Base-by-base conservation (phyloP, 495 filamentous ascomycete genomes). In the Annulohypoxylon bovei region DNA sequence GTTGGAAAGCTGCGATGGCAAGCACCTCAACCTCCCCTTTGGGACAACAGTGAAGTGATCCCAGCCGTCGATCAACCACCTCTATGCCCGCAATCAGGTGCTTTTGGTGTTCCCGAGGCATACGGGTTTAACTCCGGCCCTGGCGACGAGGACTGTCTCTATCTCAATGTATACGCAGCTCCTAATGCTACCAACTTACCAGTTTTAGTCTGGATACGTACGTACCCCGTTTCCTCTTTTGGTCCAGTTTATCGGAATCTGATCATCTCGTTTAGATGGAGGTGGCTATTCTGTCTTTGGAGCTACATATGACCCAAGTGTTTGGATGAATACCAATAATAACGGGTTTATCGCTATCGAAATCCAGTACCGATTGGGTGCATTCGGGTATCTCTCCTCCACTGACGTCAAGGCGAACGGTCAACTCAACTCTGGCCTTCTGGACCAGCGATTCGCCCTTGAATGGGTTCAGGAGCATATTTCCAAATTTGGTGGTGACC, bases 381-480 rank as follows among this genome's bases (percentile, higher is more conserved):
- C 77, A 39, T 86, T 87, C 55, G 86, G 85, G 1, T 86, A 82
- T 56, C 75, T 84, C 27, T 80, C 84, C 5, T 84, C 82, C 0
- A 55, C 70, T 0, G 75, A 77, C 16, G 54, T 80, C 22, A 67
- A 68, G 18, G 61, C 54, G 37, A 62, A 71, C 53, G 90, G 89
- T 3, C 82, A 78, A 4, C 81, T 86, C 23, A 94, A 94, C 65
- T 84, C 85, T 0, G 92, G 88, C 0, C 81, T 94, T 4, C 77
- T 84, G 25, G 92, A 94, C 72, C 91, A 93, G 74, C 82, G 86
- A 1, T 81, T 90, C 33, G 91, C 89, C 9, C 81, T 94, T 16
- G 76, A 92, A 62, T 93, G 92, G 92, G 85, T 93, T n/a, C 86
- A 91, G 63, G 81, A 87, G 59, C 80, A 93, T 70, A 92, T 93